These are phyloP conservation scores for Paraconiothyrium brasiliense DNA, from an alignment of 2,329 filamentous ascomycete genomes.

Conservation along the genomic window DNA sequence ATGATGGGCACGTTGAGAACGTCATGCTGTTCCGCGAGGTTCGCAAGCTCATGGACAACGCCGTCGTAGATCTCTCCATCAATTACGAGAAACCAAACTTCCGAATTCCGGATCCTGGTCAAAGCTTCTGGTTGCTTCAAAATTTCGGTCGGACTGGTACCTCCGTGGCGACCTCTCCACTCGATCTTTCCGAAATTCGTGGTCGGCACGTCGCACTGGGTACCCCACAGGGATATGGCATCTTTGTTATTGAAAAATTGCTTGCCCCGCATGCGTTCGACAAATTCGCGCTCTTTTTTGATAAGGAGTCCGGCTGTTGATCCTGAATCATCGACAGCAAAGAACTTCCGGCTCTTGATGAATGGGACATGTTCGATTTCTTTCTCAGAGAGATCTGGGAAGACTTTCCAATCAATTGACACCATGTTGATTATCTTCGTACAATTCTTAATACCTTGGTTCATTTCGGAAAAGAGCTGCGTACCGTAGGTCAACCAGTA, in stretches of 20 bases:
- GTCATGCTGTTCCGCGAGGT: no score
- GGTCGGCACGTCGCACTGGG: slow-evolving; percentile 27
- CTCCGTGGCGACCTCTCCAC: slow-evolving; percentile 29
- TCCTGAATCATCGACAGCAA: slow-evolving; percentile 46
- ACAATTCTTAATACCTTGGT: no score
- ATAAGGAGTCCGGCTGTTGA: slow-evolving; percentile 34
- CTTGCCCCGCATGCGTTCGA: no score
- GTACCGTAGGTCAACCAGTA: no score
- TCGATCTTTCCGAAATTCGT: slow-evolving; percentile 14
- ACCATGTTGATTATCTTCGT: no score
- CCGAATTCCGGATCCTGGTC: slow-evolving; percentile 30
- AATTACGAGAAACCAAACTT: slow-evolving; percentile 45
- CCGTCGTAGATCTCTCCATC: slow-evolving; percentile 39
- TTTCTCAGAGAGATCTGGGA: neutral
- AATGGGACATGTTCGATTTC: slow-evolving; percentile 24
- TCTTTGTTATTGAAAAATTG: no score
- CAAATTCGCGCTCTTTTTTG: slow-evolving; percentile 17
- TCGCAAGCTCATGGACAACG: slow-evolving; percentile 26
- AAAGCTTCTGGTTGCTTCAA: slow-evolving; percentile 29
- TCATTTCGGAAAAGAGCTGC: no score
- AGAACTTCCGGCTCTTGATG: slow-evolving; percentile 36
- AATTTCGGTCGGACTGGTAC: slow-evolving; percentile 33
- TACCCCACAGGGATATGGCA: slow-evolving; percentile 20
- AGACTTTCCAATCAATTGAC: no score
- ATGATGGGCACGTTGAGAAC: slow-evolving; percentile 7